Evolutionary conservation across 2,329 filamentous ascomycete genomes (phyloP), one percentile per base, ranked within the genome.

Genomic region (Niveomyces coronatus): DNA sequence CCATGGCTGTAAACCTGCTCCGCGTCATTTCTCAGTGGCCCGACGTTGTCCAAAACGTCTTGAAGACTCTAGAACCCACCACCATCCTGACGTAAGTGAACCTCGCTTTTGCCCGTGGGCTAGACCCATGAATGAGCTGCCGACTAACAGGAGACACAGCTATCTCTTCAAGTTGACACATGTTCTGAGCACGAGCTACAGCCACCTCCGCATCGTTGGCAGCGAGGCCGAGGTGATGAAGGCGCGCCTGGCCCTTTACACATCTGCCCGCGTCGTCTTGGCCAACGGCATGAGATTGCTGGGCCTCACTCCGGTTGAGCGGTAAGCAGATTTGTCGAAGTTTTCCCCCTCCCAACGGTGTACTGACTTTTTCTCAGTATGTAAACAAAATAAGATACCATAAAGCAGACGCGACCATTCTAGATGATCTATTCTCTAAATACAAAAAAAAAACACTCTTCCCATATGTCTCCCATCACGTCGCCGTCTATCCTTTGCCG

Each of bases 111-210:
- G n/a, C n/a, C n/a, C n/a, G n/a, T n/a, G n/a, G n/a, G n/a, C n/a
- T n/a, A n/a, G n/a, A n/a, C n/a, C n/a, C n/a, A n/a, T n/a, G n/a
- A n/a, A n/a, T n/a, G n/a, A n/a, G n/a, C n/a, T n/a, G n/a, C n/a
- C n/a, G n/a, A n/a, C n/a, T n/a, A n/a, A 6, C 11, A 13, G 10
- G 9, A 9, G 4, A 30, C 62, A 35, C 63, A 63, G 3, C 19
- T 86, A 89, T 56, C 68, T 91, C 31, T 91, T 89, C 70, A 85
- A 84, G 71, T 83, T 93, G 79, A 85, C 83, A 3, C 85, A 93
- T 60, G 68, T 76, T 18, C 61, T 93, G 39, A 86, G 80, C 63
- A 80, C 75, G 39, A 86, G 81, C 57, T 93, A 93, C 60, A 84
- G 88, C 52, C 79, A 85, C 43, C 67, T 93, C 44, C 76, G 83